These are phyloP conservation scores for Maudiozyma turicensis DNA, from an alignment of 805 yeast species.

Conservation along the genomic window DNA sequence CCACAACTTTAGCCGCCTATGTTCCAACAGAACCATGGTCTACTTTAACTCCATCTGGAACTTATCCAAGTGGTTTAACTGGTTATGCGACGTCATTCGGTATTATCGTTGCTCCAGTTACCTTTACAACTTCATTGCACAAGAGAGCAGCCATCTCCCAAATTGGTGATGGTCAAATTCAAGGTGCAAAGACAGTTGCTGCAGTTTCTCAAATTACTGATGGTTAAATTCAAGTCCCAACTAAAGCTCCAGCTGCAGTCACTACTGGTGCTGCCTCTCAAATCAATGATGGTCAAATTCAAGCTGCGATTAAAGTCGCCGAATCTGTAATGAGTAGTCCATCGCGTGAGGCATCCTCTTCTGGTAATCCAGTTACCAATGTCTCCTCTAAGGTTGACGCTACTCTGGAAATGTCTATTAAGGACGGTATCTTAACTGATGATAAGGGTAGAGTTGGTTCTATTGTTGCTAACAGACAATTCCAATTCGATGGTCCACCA, in stretches of 20 bases:
- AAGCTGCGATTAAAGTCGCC: constrained; percentile 22
- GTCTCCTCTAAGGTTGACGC: constrained; percentile 39
- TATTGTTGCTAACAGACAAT: constrained; percentile 74
- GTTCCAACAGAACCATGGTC: constrained; percentile 63
- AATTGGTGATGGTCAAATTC: constrained; percentile 14
- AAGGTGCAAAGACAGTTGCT: constrained; percentile 27
- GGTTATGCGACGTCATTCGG: constrained; percentile 52
- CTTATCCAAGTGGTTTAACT: constrained; percentile 46
- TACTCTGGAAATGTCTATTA: constrained; percentile 47
- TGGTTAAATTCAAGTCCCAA: constrained; percentile 30
- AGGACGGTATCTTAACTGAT: constrained; percentile 44
- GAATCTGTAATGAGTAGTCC: constrained; percentile 25
- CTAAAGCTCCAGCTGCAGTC: constrained; percentile 23
- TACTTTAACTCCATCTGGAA: constrained; percentile 55
- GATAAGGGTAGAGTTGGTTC: constrained; percentile 61
- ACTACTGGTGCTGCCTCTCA: constrained; percentile 31
- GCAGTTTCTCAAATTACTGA: constrained; percentile 21
- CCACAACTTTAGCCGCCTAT: constrained; percentile 49
- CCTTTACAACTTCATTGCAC: background rate
- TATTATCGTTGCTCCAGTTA: constrained; percentile 43
- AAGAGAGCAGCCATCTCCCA: background rate
- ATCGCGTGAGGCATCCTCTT: constrained; percentile 38
- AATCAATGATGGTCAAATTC: constrained; percentile 31
- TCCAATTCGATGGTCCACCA: constrained; percentile 81
- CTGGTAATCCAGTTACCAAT: constrained; percentile 30